Evolutionary conservation across 768 basidiomycete genomes (phyloP).

Genomic region (Phaeotremella skinneri): DNA sequence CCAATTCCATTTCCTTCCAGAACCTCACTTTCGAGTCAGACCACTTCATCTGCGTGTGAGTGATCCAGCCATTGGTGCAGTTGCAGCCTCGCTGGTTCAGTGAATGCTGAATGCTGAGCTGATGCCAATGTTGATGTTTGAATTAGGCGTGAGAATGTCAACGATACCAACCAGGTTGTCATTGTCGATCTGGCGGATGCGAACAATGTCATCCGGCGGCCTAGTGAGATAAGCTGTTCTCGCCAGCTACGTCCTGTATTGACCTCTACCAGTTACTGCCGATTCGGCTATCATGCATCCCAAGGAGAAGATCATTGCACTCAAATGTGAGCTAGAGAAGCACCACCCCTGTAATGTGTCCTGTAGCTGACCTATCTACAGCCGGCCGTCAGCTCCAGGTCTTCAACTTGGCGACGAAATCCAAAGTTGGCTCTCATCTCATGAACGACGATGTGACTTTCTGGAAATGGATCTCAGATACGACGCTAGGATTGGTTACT

Average conservation of each 20-base stretch:
- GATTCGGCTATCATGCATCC: conserved; percentile 99
- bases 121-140: background rate
- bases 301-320: conserved; percentile 88
- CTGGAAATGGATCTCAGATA: conserved; percentile 97
- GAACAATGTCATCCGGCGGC: conserved; percentile 71
- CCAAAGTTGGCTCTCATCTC: conserved; percentile 92
- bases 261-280: conserved; percentile 66
- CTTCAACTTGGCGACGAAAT: conserved; percentile 96
- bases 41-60: conserved; percentile 85
- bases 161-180: conserved; percentile 95
- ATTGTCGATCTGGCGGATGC: conserved; percentile 97
- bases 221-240: too few relatives aligned
- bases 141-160: conserved; percentile 74
- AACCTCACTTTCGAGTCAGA: conserved; percentile 95
- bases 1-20: conserved; percentile 95
- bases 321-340: conserved; percentile 77
- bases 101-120: too few relatives aligned
- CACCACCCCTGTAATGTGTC: background rate
- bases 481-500: conserved; percentile 90
- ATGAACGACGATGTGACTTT: conserved; percentile 93
- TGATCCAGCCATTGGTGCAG: too few relatives aligned
- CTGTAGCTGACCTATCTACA: conserved; percentile 49
- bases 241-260: conserved; percentile 2
- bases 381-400: conserved; percentile 92
- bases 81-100: too few relatives aligned